Conservation (phyloP, 2,329 filamentous ascomycete genomes). For the Drechmeria coniospora region DNA sequence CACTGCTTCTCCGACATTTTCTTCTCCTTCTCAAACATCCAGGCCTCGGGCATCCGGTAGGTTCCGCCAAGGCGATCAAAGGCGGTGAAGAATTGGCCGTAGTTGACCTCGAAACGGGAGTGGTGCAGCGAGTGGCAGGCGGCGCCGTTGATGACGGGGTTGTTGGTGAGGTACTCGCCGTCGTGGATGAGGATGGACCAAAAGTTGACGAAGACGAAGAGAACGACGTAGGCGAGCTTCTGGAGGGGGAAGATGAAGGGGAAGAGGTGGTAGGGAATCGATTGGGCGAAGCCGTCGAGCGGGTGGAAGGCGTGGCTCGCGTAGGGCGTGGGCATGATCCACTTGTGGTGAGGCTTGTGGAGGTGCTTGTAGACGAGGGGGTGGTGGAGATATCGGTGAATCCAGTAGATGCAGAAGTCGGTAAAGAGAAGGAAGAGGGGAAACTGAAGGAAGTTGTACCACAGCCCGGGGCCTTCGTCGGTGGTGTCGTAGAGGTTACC, state of each 20-base stretch:
- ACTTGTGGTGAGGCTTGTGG: conserved; percentile 98
- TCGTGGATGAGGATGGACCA: conserved; percentile 97
- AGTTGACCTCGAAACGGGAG: conserved; percentile 46
- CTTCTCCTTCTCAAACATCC: conserved; percentile 68
- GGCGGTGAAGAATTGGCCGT: conserved; percentile 83
- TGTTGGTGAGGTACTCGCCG: conserved; percentile 84
- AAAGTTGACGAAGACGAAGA: conserved; percentile 88
- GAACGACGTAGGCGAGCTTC: conserved; percentile 71
- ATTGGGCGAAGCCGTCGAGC: conserved; percentile 78
- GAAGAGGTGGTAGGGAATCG: conserved; percentile 83
- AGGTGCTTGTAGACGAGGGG: conserved; percentile 64
- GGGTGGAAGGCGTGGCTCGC: conserved; percentile 93
- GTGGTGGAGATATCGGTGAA: conserved; percentile 75
- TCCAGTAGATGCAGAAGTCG: conserved; percentile 83
- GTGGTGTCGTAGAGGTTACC: conserved; percentile 76
- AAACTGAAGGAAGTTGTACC: conserved; percentile 73
- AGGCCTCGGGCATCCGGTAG: conserved; percentile 72
- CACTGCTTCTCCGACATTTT: conserved; percentile 76
- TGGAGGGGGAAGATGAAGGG: conserved; percentile 86
- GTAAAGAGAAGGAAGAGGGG: conserved; percentile 80
- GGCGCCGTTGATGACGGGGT: conserved; percentile 82
- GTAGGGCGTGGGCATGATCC: conserved; percentile 95
- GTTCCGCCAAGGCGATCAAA: conserved; percentile 82
- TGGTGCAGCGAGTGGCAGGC: conserved; percentile 79
- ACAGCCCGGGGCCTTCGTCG: conserved; percentile 56